Base-by-base conservation (phyloP, 257 asterid species). In the Przewalskia tangutica region DNA sequence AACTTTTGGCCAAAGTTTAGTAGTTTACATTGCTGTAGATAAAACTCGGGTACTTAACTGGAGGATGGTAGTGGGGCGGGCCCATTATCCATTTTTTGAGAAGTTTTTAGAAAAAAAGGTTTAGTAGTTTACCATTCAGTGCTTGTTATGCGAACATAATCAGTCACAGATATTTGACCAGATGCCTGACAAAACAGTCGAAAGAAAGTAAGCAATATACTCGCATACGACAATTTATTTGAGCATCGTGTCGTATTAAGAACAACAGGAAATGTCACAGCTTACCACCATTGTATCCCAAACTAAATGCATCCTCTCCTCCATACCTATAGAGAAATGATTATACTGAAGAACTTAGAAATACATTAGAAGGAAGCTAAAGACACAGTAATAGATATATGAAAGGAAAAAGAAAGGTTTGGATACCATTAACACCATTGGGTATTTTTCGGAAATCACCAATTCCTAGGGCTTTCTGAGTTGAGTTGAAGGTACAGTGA, bases 281-380 rank as follows among this genome's bases (percentile, higher is more conserved):
- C 97, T 58, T 91, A 95, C 99, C 97, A 95, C 99, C 99, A 94
- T 90, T 20, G 97, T 86, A 80, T 95, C 97, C 99, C 99, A 95
- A 86, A 92, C 90, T 85, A 95, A 84, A 86, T 94, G 98, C 98
- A 95, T 94, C 88, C 98, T 91, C 92, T 95, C 99, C 90, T 95
- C 99, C 58, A 95, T 89, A 81, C 99, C 99, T 93, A 82, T 62
- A 79, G 64, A 78, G 64, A n/a, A 17, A 81, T 16, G 66, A 6
- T 50, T 75, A 8, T 34, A 14, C 62, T 77, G 75, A 59, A 70
- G 64, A 81, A 50, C 54, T 73, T 40, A 44, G 59, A 32, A 36
- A 55, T 58, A 27, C 34, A 40, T 8, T 46, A 83, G 58, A 83
- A 38, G 46, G 55, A 3, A 78, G 56, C 3, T 3, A 14, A 34